These are phyloP conservation scores for Cytospora leucostoma DNA, from an alignment of 2,329 filamentous ascomycete genomes.

Conservation along the genomic window DNA sequence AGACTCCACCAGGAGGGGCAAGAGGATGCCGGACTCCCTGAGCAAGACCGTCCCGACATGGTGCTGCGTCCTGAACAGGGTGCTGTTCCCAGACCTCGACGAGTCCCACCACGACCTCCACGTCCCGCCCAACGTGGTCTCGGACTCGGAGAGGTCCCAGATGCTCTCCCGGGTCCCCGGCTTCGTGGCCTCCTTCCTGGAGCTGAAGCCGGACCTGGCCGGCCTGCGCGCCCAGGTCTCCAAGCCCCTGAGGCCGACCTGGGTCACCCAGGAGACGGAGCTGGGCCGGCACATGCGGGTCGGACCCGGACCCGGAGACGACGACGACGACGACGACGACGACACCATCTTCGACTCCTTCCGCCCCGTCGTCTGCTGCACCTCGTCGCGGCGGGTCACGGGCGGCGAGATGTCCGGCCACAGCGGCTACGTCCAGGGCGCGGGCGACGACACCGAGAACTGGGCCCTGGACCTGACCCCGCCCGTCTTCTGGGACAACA, in stretches of 20 bases:
- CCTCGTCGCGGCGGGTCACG: conserved; percentile 71
- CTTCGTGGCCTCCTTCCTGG: conserved; percentile 54
- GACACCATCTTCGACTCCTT: conserved; percentile 55
- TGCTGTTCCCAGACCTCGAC: conserved; percentile 65
- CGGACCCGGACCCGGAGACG: conserved; percentile 29
- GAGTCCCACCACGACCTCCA: conserved; percentile 54
- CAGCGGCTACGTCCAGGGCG: conserved; percentile 86
- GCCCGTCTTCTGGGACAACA: conserved; percentile 75
- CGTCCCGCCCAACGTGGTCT: conserved; percentile 72
- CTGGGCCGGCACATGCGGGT: conserved; percentile 41
- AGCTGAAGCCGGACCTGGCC: conserved; percentile 62
- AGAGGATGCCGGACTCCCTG: conserved; percentile 92
- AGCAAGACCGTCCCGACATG: conserved; percentile 94
- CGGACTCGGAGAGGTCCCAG: conserved; percentile 75
- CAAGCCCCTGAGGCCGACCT: conserved; percentile 76
- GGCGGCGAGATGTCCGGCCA: conserved; percentile 65
- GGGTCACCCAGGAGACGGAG: conserved; percentile 72
- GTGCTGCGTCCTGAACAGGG: conserved; percentile 82
- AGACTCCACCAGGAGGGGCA: conserved; percentile 89
- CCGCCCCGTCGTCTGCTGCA: conserved; percentile 80
- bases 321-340: neutral
- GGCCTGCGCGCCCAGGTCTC: conserved; percentile 56
- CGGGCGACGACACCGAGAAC: conserved; percentile 91
- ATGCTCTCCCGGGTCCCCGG: conserved; percentile 63
- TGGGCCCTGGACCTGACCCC: conserved; percentile 85